Conservation (phyloP, 83 land plant genomes). For the Picea engelmannii region DNA sequence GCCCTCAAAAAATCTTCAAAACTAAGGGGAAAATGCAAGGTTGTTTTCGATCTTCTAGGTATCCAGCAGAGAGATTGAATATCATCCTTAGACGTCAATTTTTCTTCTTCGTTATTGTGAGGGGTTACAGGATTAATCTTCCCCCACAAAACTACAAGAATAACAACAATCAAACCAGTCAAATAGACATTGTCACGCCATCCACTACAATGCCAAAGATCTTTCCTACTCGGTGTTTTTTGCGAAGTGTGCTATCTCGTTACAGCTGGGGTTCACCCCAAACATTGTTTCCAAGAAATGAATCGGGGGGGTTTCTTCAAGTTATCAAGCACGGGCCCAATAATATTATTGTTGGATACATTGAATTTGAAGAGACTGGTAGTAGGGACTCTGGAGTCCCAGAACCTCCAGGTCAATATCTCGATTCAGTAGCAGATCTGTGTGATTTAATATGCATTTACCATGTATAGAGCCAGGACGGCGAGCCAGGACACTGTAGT, state of each 20-base stretch:
- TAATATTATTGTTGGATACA: slow-evolving; percentile 61
- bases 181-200: not conserved
- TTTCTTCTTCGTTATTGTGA: not conserved
- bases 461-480: too few relatives aligned
- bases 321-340: slow-evolving; percentile 46
- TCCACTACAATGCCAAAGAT: slow-evolving; percentile 23
- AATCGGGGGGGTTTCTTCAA: not conserved
- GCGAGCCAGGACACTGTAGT: too few relatives aligned
- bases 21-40: slow-evolving; percentile 23
- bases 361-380: too few relatives aligned
- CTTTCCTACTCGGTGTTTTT: slow-evolving; percentile 4
- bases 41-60: slow-evolving; percentile 8
- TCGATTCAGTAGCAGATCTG: too few relatives aligned
- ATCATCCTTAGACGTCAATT: not conserved
- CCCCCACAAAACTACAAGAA: not conserved
- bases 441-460: too few relatives aligned
- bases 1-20: slow-evolving; percentile 30
- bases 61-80: not conserved
- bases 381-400: too few relatives aligned
- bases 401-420: too few relatives aligned
- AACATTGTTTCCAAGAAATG: slow-evolving; percentile 20
- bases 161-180: not conserved
- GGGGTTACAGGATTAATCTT: not conserved
- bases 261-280: slow-evolving; percentile 18
- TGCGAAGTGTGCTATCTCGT: not conserved